These are phyloP conservation scores for Ascosphaera apis DNA, from an alignment of 2,329 filamentous ascomycete genomes.

Conservation along the genomic window DNA sequence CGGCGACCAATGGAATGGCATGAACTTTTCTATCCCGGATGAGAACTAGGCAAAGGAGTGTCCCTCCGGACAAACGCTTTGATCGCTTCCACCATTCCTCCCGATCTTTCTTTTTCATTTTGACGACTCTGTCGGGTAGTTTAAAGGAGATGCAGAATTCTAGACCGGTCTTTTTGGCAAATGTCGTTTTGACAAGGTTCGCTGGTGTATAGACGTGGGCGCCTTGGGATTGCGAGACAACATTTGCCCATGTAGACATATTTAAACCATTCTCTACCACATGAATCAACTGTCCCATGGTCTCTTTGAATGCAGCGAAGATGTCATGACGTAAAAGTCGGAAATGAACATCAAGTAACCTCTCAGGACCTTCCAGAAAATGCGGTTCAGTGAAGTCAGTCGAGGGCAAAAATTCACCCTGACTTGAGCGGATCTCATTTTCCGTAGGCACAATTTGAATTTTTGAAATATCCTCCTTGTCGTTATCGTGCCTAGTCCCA, in stretches of 20 bases:
- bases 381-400: slow-evolving; percentile 9
- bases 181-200: not conserved
- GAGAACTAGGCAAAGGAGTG: too few species aligned
- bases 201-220: not conserved
- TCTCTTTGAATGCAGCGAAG: slow-evolving; percentile 12
- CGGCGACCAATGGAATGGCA: too few species aligned
- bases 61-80: too few species aligned
- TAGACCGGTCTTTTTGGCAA: not conserved
- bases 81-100: too few species aligned
- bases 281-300: slow-evolving; percentile 7
- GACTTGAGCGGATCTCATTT: slow-evolving; percentile 12
- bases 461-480: slow-evolving; percentile 12
- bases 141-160: not conserved
- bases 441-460: slow-evolving; percentile 16
- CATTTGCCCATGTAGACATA: slow-evolving; percentile 2
- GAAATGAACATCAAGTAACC: slow-evolving; percentile 16
- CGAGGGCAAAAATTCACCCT: slow-evolving; percentile 12
- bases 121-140: not conserved
- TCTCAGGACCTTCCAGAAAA: slow-evolving; percentile 14
- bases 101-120: not conserved
- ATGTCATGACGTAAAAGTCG: slow-evolving; percentile 17
- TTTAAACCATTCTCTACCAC: slow-evolving; percentile 4
- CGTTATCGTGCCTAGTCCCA: slow-evolving; percentile 17
- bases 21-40: too few species aligned
- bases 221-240: slow-evolving; percentile 1